A percentile compares a stretch with the other conserved stretches of the same genome.
Conservation (phyloP, 352 stramenopile genomes). For the Saprolegnia parasitica region DNA sequence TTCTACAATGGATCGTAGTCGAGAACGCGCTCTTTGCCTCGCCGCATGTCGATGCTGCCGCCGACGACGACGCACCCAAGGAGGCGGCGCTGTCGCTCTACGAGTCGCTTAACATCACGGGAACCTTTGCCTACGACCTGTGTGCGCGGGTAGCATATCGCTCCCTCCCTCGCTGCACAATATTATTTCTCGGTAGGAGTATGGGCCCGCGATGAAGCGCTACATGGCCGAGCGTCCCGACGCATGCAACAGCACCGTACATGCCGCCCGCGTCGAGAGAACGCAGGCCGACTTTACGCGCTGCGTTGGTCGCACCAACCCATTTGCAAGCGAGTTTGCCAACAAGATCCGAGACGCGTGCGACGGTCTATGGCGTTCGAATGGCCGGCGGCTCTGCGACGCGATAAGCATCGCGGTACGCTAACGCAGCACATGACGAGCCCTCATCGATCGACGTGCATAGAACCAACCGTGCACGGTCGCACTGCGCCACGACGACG, state of each 20-base stretch:
- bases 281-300: background rate
- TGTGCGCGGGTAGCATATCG: background rate
- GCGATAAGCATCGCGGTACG: conserved; percentile 5
- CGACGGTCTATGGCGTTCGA: background rate
- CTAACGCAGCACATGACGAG: background rate
- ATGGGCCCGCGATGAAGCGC: conserved; percentile 4
- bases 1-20: background rate
- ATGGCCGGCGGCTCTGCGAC: conserved; percentile 14
- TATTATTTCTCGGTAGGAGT: too few relatives aligned
- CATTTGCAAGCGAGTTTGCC: background rate
- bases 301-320: conserved; percentile 5
- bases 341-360: background rate
- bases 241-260: background rate
- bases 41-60: background rate
- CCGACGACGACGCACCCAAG: background rate
- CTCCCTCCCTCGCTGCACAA: background rate
- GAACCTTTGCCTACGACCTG: conserved; percentile 12
- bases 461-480: conserved; percentile 10
- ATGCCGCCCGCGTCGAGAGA: conserved; percentile 5
- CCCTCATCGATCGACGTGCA: background rate
- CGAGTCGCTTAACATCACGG: background rate
- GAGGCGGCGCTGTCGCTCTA: conserved; percentile 3
- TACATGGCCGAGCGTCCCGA: conserved; percentile 18
- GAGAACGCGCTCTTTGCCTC: background rate
- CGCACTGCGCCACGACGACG: background rate